Base-by-base conservation (phyloP, 495 filamentous ascomycete genomes). In the Neurospora sp. region DNA sequence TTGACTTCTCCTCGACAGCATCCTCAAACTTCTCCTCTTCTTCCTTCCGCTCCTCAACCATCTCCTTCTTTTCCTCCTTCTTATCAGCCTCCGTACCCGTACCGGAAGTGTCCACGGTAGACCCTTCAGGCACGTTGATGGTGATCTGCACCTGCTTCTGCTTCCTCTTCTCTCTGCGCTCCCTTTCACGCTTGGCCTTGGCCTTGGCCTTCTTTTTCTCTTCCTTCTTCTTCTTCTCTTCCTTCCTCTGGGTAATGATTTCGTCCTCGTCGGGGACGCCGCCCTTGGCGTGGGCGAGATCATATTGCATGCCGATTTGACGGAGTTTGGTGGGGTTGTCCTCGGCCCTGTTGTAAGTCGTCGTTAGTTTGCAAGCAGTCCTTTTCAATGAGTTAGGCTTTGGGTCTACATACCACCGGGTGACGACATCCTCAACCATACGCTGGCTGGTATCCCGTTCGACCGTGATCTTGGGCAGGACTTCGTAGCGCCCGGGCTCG, bases 391-490 rank as follows among this genome's bases (percentile, higher is more conserved):
- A 66, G 14, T 35, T 2, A 18, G 23, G 54, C 12, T 6, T 16
- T 6, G 27, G 14, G 23, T 66, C 9, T 8, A 72, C 74, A 23
- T 73, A 75, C 73, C 85, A 85, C 1, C 84, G 81, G 48, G 83
- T 84, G 14, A 92, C 87, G 8, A 87, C 85, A 9, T 91, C 86
- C 75, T 91, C 89, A 2, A 89, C 87, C 11, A 85, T 84, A 11
- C 81, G 79, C 1, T 76, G 72, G 11, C 80, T 77, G 20, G 76
- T 62, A 69, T 82, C 73, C 69, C 90, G 84, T 38, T 83, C 86
- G 8, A 91, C 91, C 5, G 88, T 91, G 76, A 94, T 84, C 77
- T 92, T 92, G 80, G 93, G 88, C 9, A 93, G 77, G n/a, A 94
- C 86, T 38, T 86, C 87, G 79, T 94, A 94, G 66, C 83, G 86